These are phyloP conservation scores for Xylariaceae sp. DNA, from an alignment of 2,329 filamentous ascomycete species.

Conservation along the genomic window DNA sequence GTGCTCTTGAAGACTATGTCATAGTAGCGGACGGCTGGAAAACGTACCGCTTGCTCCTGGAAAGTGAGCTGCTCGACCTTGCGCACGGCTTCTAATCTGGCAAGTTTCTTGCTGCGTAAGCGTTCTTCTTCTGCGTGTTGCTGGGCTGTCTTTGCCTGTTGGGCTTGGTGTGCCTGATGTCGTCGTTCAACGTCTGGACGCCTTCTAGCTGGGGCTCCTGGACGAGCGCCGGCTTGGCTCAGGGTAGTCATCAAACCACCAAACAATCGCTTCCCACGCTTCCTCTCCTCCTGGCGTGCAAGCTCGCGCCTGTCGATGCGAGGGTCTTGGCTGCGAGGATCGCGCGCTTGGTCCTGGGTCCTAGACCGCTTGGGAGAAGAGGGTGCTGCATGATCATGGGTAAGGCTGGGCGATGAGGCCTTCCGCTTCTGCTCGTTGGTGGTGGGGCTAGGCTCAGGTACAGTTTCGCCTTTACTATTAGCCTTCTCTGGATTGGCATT, in stretches of 20 bases:
- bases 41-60: slow-evolving; percentile 70
- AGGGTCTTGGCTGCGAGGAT: slow-evolving; percentile 11
- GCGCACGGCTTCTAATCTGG: slow-evolving; percentile 57
- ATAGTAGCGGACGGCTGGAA: background rate
- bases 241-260: slow-evolving; percentile 76
- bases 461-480: slow-evolving; percentile 7
- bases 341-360: slow-evolving; percentile 13
- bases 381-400: slow-evolving; percentile 15
- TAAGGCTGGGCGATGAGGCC: slow-evolving; percentile 21
- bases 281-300: slow-evolving; percentile 66
- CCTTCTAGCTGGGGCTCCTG: slow-evolving; percentile 60
- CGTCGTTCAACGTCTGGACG: slow-evolving; percentile 78
- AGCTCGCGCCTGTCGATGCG: slow-evolving; percentile 36
- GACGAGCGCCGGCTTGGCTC: slow-evolving; percentile 59
- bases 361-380: slow-evolving; percentile 26
- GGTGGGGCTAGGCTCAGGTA: slow-evolving; percentile 7
- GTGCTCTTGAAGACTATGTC: background rate
- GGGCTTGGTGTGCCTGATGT: slow-evolving; percentile 72
- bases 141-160: slow-evolving; percentile 70
- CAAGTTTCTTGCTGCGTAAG: slow-evolving; percentile 60
- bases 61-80: slow-evolving; percentile 68
- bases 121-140: slow-evolving; percentile 70
- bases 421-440: slow-evolving; percentile 30
- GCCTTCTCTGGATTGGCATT: slow-evolving; percentile 11
- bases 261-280: slow-evolving; percentile 80